Conservation (phyloP, 495 filamentous ascomycete species). For the Barbatosphaeria neglecta region DNA sequence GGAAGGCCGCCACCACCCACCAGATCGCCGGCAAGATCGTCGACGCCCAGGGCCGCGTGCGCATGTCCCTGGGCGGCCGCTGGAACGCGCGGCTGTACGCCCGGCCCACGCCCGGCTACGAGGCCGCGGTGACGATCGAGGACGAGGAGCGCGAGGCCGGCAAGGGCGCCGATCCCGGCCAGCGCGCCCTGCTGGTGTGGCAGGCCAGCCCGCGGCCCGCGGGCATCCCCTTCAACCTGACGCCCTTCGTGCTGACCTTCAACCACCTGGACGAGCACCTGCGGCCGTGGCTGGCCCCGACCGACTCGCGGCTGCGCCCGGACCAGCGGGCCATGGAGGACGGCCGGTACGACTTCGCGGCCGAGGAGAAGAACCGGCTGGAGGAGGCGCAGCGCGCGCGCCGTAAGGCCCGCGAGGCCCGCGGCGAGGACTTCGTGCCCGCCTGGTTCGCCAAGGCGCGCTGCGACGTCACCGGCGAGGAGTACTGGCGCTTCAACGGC, state of each 20-base stretch:
- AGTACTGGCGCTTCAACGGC: conserved; percentile 79
- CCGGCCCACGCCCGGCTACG: conserved; percentile 80
- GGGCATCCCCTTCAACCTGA: conserved; percentile 92
- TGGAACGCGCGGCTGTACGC: conserved; percentile 99
- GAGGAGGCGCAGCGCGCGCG: conserved; percentile 86
- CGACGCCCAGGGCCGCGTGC: conserved; percentile 58
- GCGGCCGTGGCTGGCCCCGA: conserved; percentile 65
- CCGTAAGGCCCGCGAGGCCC: conserved; percentile 57
- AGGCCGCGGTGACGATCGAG: conserved; percentile 54
- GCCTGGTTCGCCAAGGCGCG: conserved; percentile 69
- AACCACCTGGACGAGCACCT: conserved; percentile 76
- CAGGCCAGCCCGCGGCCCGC: conserved; percentile 69
- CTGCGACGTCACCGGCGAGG: conserved; percentile 73
- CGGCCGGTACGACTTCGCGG: conserved; percentile 85
- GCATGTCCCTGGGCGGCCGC: conserved; percentile 81
- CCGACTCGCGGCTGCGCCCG: conserved; percentile 79
- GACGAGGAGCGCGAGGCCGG: conserved; percentile 12
- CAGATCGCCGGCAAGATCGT: conserved; percentile 77
- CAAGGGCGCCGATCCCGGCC: not conserved
- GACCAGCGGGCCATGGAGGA: conserved; percentile 99
- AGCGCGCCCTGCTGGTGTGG: conserved; percentile 83
- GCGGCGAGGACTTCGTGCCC: conserved; percentile 70
- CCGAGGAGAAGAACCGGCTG: conserved; percentile 84
- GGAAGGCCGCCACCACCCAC: conserved; percentile 85
- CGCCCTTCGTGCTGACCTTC: conserved; percentile 87